Percentiles rank a stretch among this genome's conserved stretches.
Evolutionary conservation across 106 monocot genomes (phyloP).

Genomic region (Allium cepa): DNA sequence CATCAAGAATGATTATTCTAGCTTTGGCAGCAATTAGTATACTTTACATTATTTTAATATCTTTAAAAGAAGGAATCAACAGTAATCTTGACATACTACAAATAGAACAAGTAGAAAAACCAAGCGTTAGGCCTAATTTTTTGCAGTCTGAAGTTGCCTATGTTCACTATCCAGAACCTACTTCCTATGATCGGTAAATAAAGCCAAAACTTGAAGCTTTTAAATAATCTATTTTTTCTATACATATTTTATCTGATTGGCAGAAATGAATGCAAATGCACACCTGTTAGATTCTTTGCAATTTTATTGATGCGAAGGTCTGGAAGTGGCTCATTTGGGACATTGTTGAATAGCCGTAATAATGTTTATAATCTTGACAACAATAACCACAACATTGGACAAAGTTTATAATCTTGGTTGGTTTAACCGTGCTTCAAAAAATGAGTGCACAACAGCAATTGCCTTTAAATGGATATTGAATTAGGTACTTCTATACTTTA

Average conservation of each 20-base stretch:
- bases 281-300: slow-evolving; percentile 24
- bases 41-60: no score
- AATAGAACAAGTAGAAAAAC: not conserved
- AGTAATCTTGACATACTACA: no score
- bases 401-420: slow-evolving; percentile 42
- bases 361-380: no score
- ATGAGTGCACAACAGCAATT: slow-evolving; percentile 73
- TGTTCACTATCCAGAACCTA: slow-evolving; percentile 36
- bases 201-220: no score
- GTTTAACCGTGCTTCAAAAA: slow-evolving; percentile 14
- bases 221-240: no score
- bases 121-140: slow-evolving; percentile 10
- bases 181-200: slow-evolving; percentile 29
- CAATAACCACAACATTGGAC: no score
- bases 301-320: slow-evolving; percentile 81
- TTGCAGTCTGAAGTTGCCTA: slow-evolving; percentile 16
- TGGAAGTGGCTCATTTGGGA: slow-evolving; percentile 83
- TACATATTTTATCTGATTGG: not conserved
- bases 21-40: no score
- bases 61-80: no score
- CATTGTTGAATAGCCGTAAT: slow-evolving; percentile 35
- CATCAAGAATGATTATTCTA: no score
- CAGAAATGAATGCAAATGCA: no score
- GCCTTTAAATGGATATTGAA: slow-evolving; percentile 90
- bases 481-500: slow-evolving; percentile 31